These are phyloP conservation scores for Blastocystis sp. DNA, from an alignment of 352 stramenopile species.

Conservation along the genomic window DNA sequence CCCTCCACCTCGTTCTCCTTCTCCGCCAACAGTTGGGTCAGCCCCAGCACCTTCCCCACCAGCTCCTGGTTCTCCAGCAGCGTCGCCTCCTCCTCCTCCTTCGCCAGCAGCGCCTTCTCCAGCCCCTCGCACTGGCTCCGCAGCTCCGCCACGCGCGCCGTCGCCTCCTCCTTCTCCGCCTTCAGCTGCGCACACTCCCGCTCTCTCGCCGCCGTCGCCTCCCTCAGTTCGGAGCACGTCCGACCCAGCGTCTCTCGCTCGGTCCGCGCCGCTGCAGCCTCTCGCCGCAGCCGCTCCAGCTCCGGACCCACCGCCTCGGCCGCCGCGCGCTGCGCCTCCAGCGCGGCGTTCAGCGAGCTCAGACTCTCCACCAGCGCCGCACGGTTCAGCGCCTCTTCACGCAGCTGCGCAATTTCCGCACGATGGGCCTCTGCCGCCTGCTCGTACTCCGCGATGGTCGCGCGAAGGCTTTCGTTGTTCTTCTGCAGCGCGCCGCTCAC, in stretches of 20 bases:
- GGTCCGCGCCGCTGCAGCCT: not conserved
- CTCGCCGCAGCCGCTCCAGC: not conserved
- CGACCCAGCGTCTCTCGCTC: not conserved
- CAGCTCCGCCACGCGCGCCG: constrained; percentile 1
- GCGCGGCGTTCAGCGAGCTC: not conserved
- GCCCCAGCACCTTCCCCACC: constrained; percentile 5
- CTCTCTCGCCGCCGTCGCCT: not conserved
- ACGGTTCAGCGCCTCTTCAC: not conserved
- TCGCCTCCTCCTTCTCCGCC: constrained; percentile 13
- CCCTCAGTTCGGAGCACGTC: not conserved
- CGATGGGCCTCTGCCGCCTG: not conserved
- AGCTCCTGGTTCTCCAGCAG: constrained; percentile 1
- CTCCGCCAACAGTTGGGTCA: constrained; percentile 30
- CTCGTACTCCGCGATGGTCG: not conserved
- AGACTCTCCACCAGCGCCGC: not conserved
- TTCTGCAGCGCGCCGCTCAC: not conserved
- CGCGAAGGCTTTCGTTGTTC: constrained; percentile 19
- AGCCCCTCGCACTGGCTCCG: constrained; percentile 28
- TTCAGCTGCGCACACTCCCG: not conserved
- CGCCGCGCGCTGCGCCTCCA: not conserved
- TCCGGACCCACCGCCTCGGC: not conserved
- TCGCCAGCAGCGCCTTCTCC: not conserved
- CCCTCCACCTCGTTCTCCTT: not conserved
- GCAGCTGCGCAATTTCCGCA: not conserved
- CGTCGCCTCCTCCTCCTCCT: not conserved